These are phyloP conservation scores for Ceratobasidium theobromae DNA, from an alignment of 1,284 basidiomycete genomes.

Conservation along the genomic window DNA sequence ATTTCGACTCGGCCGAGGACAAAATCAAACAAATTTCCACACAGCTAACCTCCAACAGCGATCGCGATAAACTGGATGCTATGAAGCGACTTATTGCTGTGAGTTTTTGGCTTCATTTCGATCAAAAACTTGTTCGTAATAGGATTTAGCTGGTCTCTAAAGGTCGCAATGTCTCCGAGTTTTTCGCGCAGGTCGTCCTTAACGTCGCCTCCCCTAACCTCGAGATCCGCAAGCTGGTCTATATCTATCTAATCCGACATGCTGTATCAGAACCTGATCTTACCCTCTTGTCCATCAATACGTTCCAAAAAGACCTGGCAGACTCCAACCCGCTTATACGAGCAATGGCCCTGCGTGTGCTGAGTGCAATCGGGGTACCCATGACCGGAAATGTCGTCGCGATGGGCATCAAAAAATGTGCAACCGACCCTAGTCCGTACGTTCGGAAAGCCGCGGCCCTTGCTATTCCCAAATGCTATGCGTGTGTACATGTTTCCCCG, in stretches of 20 bases:
- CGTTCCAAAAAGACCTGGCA: constrained; percentile 94
- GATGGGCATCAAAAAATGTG: constrained; percentile 87
- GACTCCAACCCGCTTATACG: constrained; percentile 91
- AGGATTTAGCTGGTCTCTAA: constrained; percentile 80
- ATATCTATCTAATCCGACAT: constrained; percentile 94
- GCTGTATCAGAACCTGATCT: constrained; percentile 92
- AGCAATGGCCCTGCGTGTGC: constrained; percentile 91
- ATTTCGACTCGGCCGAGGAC: constrained; percentile 63
- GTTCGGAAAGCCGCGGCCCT: constrained; percentile 90
- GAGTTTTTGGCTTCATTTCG: constrained; percentile 42
- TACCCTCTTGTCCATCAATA: constrained; percentile 95
- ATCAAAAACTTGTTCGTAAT: background rate
- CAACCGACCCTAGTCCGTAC: constrained; percentile 88
- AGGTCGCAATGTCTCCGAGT: constrained; percentile 85
- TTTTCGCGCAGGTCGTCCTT: constrained; percentile 93
- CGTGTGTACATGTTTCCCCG: constrained; percentile 52
- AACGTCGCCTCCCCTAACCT: constrained; percentile 88
- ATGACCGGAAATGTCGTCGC: constrained; percentile 87
- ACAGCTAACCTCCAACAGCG: constrained; percentile 82
- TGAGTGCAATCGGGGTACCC: constrained; percentile 87
- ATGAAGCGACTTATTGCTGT: constrained; percentile 93
- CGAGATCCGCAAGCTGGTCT: constrained; percentile 95
- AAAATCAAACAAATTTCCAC: constrained; percentile 74
- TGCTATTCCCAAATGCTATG: constrained; percentile 83
- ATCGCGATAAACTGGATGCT: constrained; percentile 87